phyloP scores from a whole-genome alignment of 2,329 filamentous ascomycete species.

The Hyphodiscus sp. region DNA sequence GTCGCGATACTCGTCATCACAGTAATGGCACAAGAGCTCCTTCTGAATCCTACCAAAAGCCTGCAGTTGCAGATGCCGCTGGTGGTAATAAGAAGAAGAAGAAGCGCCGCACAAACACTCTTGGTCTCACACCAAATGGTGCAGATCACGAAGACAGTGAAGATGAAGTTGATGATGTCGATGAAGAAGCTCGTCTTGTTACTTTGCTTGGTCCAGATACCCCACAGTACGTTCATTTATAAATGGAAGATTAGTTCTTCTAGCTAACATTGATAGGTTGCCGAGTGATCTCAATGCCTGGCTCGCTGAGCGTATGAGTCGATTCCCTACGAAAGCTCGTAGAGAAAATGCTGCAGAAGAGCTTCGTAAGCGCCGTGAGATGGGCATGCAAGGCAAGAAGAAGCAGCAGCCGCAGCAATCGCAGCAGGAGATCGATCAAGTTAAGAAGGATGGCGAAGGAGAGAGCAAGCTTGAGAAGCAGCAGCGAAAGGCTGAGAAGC shows the following conservation, averaged over 20 bases:
- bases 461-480: constrained; percentile 46
- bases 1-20: constrained; percentile 29
- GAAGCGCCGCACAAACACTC: constrained; percentile 64
- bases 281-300: constrained; percentile 69
- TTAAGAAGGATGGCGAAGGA: constrained; percentile 43
- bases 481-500: constrained; percentile 51
- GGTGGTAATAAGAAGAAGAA: constrained; percentile 50
- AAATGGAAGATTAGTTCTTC: constrained; percentile 24
- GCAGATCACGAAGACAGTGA: constrained; percentile 50
- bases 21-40: constrained; percentile 21
- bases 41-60: constrained; percentile 38
- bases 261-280: constrained; percentile 32
- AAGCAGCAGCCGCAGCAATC: constrained; percentile 28
- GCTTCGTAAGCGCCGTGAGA: constrained; percentile 27
- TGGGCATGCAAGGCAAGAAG: constrained; percentile 23
- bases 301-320: constrained; percentile 72
- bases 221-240: constrained; percentile 30
- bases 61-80: constrained; percentile 38
- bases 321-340: constrained; percentile 73
- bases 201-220: constrained; percentile 31
- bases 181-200: constrained; percentile 47
- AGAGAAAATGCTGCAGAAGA: constrained; percentile 56
- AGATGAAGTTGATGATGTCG: constrained; percentile 58
- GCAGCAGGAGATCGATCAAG: constrained; percentile 31
- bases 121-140: constrained; percentile 58